Conservation (phyloP, 257 asterid genomes). For the Cinchona pubescens region DNA sequence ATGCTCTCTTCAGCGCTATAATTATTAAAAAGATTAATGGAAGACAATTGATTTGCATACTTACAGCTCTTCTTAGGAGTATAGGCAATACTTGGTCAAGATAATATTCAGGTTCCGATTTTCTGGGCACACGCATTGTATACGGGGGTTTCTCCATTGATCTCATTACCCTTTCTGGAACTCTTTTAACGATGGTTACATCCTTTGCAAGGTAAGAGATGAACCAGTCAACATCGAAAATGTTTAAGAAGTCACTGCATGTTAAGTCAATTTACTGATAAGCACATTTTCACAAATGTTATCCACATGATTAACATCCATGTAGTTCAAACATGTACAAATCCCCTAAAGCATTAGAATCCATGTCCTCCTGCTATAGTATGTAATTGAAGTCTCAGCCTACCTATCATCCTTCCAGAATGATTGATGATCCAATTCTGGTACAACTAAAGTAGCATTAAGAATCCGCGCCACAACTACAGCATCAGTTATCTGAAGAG, state of each 20-base stretch:
- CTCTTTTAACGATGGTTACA: conserved; percentile 77
- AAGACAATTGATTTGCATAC: conserved; percentile 24
- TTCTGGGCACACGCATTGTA: conserved; percentile 98
- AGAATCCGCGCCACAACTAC: conserved; percentile 94
- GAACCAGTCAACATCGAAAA: conserved; percentile 95
- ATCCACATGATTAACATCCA: neutral
- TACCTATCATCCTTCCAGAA: conserved; percentile 98
- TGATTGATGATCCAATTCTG: conserved; percentile 94
- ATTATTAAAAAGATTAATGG: neutral
- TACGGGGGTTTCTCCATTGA: conserved; percentile 99
- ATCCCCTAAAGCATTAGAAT: neutral
- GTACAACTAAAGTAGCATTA: conserved; percentile 93
- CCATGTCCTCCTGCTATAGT: neutral
- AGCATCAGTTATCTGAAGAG: conserved; percentile 91
- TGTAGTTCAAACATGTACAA: neutral
- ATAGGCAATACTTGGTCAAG: conserved; percentile 93
- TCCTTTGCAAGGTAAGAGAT: conserved; percentile 90
- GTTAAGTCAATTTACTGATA: conserved; percentile 24
- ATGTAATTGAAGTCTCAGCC: conserved; percentile 28
- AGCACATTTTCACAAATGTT: conserved; percentile 6
- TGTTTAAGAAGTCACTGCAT: conserved; percentile 84
- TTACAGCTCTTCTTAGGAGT: conserved; percentile 87
- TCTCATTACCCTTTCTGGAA: conserved; percentile 94
- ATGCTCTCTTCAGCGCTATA: conserved; percentile 5
- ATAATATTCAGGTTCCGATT: conserved; percentile 94